Percentiles rank a stretch among this genome's conserved stretches.
These are phyloP conservation scores for Ogataea chonburiensis DNA, from an alignment of 805 yeast genomes.

Conservation along the genomic window DNA sequence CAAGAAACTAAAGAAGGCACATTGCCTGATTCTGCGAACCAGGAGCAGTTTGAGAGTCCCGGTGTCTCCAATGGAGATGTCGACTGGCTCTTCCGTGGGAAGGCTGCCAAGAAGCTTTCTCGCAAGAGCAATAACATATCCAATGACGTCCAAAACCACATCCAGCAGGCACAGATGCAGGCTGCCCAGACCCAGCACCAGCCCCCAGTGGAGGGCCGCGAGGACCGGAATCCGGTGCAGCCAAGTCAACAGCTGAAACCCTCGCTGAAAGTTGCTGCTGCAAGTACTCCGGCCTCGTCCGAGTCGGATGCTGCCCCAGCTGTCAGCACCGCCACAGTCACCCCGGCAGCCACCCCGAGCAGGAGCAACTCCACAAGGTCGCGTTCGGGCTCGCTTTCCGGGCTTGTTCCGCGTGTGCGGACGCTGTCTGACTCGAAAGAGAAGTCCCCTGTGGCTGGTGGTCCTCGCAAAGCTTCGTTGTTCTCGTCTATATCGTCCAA, in stretches of 20 bases:
- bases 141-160: constrained; percentile 33
- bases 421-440: constrained; percentile 21
- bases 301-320: constrained; percentile 1
- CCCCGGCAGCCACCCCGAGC: constrained; percentile 6
- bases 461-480: constrained; percentile 27
- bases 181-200: constrained; percentile 18
- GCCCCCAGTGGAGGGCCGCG: constrained; percentile 1
- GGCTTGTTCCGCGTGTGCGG: constrained; percentile 15
- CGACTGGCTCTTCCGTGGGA: constrained; percentile 84
- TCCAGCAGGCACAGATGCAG: constrained; percentile 30
- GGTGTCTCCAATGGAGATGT: constrained; percentile 76
- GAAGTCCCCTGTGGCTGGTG: constrained; percentile 14
- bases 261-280: constrained; percentile 6
- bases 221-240: constrained; percentile 1
- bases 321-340: not conserved
- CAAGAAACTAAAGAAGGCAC: constrained; percentile 7
- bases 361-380: constrained; percentile 15
- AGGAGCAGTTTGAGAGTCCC: constrained; percentile 29
- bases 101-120: constrained; percentile 53
- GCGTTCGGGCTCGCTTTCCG: constrained; percentile 20
- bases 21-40: constrained; percentile 4
- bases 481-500: constrained; percentile 37
- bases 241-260: constrained; percentile 7
- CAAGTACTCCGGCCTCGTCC: not conserved
- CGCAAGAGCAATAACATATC: constrained; percentile 38